Evolutionary conservation across 345 rosid genomes (phyloP), one percentile per base, ranked within the genome.

Genomic region (Rhizophora apiculata): DNA sequence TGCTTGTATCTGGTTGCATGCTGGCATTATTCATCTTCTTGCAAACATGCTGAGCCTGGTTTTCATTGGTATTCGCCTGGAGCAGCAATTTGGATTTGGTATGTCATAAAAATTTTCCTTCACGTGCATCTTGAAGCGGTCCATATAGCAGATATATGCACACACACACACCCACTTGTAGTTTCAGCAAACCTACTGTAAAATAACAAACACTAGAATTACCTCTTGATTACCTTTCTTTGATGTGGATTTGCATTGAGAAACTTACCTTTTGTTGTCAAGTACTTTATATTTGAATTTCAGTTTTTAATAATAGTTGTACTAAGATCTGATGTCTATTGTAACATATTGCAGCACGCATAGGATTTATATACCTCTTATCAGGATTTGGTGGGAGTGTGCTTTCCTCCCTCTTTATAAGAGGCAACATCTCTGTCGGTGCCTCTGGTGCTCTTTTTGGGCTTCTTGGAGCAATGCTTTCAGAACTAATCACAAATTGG

Each of bases 31-130:
- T 51, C 80, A 76, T 76, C 73, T 76, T 29, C 62, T 76, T 18
- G 69, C 73, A 32, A 76, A 76, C 60, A 72, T 72, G 76, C 65
- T 76, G 62, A 72, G 66, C 62, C 63, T 76, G 68, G 62, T 76
- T 57, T 67, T 76, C 72, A 72, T 76, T 34, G 72, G 72, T 4
- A 63, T 72, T 63, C 73, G 80, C 19, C 72, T 71, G 5, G 80
- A 76, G 72, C 80, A 76, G 68, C 72, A 76, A 49, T 76, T 76
- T 31, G 76, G 80, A 15, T 76, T 76, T 10, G 70, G 80, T 76
- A 72, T 16, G 74, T 48, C 20, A 32, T 57, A 55, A 2, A 68
- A 59, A 34, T 36, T 13, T 63, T 51, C 5, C 8, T 9, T 37
- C 9, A 39, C 15, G n/a, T 54, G 22, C 31, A 21, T 7, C n/a